These are phyloP conservation scores for Lactuca saligna DNA, from an alignment of 129 eudicot genomes.

Conservation along the genomic window DNA sequence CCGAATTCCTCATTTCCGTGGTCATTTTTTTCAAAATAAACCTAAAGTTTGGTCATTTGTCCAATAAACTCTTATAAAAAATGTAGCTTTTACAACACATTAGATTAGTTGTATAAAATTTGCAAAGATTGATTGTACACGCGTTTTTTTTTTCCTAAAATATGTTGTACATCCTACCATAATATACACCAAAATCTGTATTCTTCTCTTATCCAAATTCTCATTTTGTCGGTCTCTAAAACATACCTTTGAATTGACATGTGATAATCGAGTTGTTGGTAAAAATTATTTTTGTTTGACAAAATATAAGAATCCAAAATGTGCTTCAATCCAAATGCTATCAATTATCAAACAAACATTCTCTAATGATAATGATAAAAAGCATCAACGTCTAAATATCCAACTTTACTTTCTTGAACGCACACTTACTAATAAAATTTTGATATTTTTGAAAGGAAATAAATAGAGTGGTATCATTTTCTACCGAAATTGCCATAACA, in stretches of 20 bases:
- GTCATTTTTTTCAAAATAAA: too few relatives aligned
- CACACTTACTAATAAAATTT: background rate
- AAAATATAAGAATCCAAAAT: background rate
- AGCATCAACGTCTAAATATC: background rate
- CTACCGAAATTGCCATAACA: slow-evolving; percentile 12
- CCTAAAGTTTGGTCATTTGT: too few relatives aligned
- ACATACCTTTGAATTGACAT: background rate
- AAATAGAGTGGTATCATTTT: background rate
- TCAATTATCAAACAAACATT: background rate
- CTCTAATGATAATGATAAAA: background rate
- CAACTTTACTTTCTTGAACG: background rate
- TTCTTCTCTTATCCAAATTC: background rate
- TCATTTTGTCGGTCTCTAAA: background rate
- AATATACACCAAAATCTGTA: background rate
- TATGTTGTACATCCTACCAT: background rate
- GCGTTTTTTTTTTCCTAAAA: too few relatives aligned
- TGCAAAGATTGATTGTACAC: too few relatives aligned
- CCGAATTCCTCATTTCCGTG: too few relatives aligned
- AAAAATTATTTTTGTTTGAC: too few relatives aligned
- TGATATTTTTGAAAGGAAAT: background rate
- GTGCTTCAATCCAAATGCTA: background rate
- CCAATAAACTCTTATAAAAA: too few relatives aligned
- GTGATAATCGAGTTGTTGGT: background rate
- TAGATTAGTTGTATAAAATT: too few relatives aligned
- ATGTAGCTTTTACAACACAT: background rate